phyloP scores from a whole-genome alignment of 2,329 filamentous ascomycete genomes.

The Trichoderma breve region DNA sequence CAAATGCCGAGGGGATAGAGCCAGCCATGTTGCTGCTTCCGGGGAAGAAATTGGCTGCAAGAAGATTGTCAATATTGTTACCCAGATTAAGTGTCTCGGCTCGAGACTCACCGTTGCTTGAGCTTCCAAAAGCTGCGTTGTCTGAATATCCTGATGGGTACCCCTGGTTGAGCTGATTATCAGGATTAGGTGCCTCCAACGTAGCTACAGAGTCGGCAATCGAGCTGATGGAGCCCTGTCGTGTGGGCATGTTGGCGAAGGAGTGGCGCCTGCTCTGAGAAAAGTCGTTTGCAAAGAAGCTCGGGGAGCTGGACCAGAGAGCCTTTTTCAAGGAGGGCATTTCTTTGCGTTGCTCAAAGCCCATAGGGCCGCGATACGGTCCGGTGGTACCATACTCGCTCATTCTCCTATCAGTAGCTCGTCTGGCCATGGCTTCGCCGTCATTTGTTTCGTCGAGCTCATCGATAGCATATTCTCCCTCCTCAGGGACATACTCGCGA shows the following conservation, averaged over 20 bases:
- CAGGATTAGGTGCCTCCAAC: constrained; percentile 46
- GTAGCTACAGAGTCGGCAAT: constrained; percentile 50
- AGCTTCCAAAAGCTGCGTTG: constrained; percentile 35
- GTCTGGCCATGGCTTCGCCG: constrained; percentile 46
- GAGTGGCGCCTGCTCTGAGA: constrained; percentile 78
- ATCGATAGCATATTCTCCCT: constrained; percentile 70
- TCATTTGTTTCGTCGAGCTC: constrained; percentile 65
- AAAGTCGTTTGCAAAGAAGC: constrained; percentile 61
- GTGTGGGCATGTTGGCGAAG: constrained; percentile 67
- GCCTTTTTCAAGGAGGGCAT: constrained; percentile 59
- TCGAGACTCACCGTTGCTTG: constrained; percentile 41
- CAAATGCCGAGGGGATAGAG: constrained; percentile 31
- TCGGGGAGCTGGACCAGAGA: constrained; percentile 70
- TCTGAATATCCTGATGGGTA: constrained; percentile 43
- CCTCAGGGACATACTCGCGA: constrained; percentile 59
- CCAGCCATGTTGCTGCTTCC: constrained; percentile 25
- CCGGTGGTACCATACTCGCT: constrained; percentile 53
- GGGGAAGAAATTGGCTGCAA: constrained; percentile 29
- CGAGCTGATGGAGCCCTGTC: constrained; percentile 63
- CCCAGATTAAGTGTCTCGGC: constrained; percentile 2
- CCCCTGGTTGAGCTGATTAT: constrained; percentile 44
- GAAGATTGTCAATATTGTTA: neutral
- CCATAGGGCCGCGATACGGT: constrained; percentile 47
- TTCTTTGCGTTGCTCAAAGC: constrained; percentile 62
- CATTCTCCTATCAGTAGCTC: constrained; percentile 52